Conservation (phyloP, 345 rosid genomes). For the Psidium friedrichsthalianum region DNA sequence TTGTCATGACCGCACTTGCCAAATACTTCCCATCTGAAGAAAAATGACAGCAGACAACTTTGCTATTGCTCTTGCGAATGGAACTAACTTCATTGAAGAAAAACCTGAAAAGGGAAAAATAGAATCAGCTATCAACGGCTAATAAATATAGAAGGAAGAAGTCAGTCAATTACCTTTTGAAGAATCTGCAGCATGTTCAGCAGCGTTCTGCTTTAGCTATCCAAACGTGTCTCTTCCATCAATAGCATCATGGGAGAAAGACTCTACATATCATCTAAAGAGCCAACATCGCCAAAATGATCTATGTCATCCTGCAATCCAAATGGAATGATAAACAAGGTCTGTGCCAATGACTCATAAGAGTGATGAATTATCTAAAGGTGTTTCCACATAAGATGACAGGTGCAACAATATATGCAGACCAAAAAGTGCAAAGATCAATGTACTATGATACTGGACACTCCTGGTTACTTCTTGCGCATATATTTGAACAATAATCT, state of each 20-base stretch:
- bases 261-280: conserved; percentile 89
- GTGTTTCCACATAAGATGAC: background rate
- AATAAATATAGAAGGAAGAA: conserved; percentile 1
- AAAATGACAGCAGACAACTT: conserved; percentile 94
- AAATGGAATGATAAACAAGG: background rate
- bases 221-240: conserved; percentile 91
- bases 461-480: background rate
- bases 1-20: conserved; percentile 99
- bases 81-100: conserved; percentile 78
- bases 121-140: conserved; percentile 5
- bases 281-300: conserved; percentile 88
- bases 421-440: background rate
- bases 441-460: background rate
- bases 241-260: conserved; percentile 82
- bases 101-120: conserved; percentile 34
- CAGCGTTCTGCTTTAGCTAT: conserved; percentile 54
- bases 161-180: conserved; percentile 43
- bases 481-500: background rate
- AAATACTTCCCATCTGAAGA: conserved; percentile 90
- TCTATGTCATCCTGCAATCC: conserved; percentile 84
- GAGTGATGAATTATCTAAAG: background rate
- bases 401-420: background rate
- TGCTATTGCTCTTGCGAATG: conserved; percentile 61
- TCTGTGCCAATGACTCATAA: background rate
- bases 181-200: conserved; percentile 74